Evolutionary conservation across 164 flowering plant species (phyloP), one percentile per base, ranked within the genome.

Genomic region (Houttuynia cordata): DNA sequence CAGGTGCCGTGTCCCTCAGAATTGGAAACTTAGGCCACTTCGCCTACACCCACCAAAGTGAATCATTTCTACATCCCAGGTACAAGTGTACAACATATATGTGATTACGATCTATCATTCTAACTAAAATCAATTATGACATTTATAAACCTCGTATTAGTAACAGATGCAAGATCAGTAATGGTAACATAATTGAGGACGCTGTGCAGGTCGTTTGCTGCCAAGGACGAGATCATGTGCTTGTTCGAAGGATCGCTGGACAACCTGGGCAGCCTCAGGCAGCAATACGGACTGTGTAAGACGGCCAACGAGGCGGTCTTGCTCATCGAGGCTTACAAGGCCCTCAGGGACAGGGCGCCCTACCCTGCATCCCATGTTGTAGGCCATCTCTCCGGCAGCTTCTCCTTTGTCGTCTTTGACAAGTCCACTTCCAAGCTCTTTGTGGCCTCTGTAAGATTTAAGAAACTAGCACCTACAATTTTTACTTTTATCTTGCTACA

Each of bases 331-430:
- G 97, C 95, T 0, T 90, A 90, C 67, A 63, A 82, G 71, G 82
- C 92, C 20, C 87, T 90, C 18, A 81, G 97, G 0, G 97, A 90
- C 63, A 70, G 97, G 12, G 89, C 88, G 6, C 97, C 97, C 0
- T 82, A 81, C 72, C 97, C 95, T 12, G 81, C 88, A 8, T 74
- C 77, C 63, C 91, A 85, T 62, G 95, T 87, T 45, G 81, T 90
- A 25, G 80, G 78, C 61, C 88, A 80, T 40, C 83, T 90, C 8
- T 76, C 73, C 0, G 97, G 97, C 9, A 71, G 77, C 64, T 90
- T 83, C 64, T 88, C 84, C 3, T 90, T 90, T 62, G 83, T 90
- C 30, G 56, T 90, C 70, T 87, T 70, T 57, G 95, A 90, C 57
- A 62, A 55, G 70, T 78, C 79, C 59, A 74, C 81, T 55, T 74